Percentiles rank a stretch among this genome's conserved stretches.
phyloP scores from a whole-genome alignment of 1,139 yeast genomes.

The Diutina sp. region DNA sequence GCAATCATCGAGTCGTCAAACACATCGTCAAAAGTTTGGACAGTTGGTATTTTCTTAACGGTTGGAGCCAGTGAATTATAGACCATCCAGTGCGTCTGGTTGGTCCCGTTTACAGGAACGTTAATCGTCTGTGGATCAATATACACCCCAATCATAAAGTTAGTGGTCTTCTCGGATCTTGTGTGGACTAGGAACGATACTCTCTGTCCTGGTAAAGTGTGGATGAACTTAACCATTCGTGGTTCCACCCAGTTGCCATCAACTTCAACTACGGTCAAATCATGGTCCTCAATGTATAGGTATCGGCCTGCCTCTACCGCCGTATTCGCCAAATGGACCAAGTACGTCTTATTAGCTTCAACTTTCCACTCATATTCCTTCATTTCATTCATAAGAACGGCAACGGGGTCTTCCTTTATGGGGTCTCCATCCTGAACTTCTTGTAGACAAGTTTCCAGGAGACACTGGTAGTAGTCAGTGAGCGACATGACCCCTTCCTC shows the following conservation, averaged over 20 bases:
- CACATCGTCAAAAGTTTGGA: neutral
- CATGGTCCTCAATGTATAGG: neutral
- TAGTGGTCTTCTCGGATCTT: neutral
- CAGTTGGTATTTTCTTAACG: neutral
- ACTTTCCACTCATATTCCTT: neutral
- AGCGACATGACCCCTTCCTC: neutral
- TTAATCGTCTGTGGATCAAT: neutral
- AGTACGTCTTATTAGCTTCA: neutral
- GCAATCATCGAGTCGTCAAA: slow-evolving; percentile 13
- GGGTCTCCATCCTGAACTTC: neutral
- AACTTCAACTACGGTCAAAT: neutral
- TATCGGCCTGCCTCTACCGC: neutral
- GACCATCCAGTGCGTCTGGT: neutral
- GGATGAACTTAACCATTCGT: neutral
- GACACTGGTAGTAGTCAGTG: neutral
- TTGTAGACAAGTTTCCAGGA: neutral
- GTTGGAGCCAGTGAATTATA: neutral
- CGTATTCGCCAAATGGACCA: neutral
- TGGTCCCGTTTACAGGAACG: neutral
- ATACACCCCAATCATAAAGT: neutral
- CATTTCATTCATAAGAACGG: neutral
- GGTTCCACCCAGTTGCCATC: neutral
- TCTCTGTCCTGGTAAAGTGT: neutral
- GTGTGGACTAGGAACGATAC: neutral
- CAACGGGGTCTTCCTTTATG: neutral